Conservation (phyloP, 2,329 filamentous ascomycete genomes). For the Colletotrichum sp. region DNA sequence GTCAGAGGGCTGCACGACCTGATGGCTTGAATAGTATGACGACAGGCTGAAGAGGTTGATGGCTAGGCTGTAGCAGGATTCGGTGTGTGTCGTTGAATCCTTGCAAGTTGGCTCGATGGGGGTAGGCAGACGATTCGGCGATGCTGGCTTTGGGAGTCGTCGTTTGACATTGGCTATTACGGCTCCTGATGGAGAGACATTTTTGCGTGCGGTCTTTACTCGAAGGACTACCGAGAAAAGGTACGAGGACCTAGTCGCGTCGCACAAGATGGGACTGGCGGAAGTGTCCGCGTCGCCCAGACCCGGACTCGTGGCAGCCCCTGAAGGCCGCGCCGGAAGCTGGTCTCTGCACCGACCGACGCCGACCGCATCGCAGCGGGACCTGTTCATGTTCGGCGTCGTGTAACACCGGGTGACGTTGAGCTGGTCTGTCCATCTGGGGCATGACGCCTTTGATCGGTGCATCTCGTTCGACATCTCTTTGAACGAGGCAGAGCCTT, state of each 20-base stretch:
- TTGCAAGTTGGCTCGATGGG: background rate
- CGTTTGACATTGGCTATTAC: background rate
- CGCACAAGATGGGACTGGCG: background rate
- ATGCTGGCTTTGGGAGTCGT: background rate
- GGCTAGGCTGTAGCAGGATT: background rate
- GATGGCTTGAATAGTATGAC: background rate
- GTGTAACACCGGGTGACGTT: background rate
- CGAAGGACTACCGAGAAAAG: background rate
- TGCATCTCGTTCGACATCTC: background rate
- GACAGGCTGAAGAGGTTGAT: background rate
- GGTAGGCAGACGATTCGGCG: background rate
- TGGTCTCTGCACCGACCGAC: background rate
- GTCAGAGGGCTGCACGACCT: background rate
- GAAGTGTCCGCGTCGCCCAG: constrained; percentile 7
- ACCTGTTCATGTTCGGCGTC: background rate
- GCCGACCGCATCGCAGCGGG: background rate
- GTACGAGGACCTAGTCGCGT: background rate
- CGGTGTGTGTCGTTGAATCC: background rate
- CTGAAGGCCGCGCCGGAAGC: background rate
- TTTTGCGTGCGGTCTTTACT: background rate
- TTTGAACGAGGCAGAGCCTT: background rate
- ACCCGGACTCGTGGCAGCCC: constrained; percentile 12
- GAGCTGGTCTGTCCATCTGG: background rate
- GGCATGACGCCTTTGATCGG: constrained; percentile 4
- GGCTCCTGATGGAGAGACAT: background rate